A percentile compares a stretch with the other conserved stretches of the same genome.
These are phyloP conservation scores for Scopulariopsis brevicaulis DNA, from an alignment of 2,329 filamentous ascomycete genomes.

Conservation along the genomic window DNA sequence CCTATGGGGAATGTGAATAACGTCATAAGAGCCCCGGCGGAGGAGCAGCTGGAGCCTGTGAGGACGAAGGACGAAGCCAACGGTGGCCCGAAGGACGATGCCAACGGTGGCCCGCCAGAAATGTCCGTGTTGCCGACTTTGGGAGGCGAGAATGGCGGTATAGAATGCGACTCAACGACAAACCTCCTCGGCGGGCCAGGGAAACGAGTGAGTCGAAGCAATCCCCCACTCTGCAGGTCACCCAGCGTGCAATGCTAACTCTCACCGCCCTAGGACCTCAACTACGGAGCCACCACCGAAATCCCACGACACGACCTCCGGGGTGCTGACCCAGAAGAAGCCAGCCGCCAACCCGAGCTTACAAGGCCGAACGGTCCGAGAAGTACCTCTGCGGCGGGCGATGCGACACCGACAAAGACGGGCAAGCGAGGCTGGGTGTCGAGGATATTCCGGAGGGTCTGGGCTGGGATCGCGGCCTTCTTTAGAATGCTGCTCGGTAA, in stretches of 20 bases:
- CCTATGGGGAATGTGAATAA: constrained; percentile 36
- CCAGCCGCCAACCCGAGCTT: background rate
- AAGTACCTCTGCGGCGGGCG: background rate
- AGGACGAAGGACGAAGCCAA: background rate
- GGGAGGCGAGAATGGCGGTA: background rate
- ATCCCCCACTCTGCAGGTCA: background rate
- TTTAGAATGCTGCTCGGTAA: background rate
- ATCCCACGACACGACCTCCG: background rate
- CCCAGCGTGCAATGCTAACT: background rate
- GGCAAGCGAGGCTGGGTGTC: background rate
- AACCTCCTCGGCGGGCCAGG: background rate
- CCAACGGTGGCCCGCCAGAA: background rate
- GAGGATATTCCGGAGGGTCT: constrained; percentile 1
- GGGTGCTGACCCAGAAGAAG: background rate
- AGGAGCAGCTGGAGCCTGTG: background rate
- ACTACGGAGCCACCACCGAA: background rate
- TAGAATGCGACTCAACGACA: background rate
- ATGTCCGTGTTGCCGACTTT: background rate
- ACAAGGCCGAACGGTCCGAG: background rate
- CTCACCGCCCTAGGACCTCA: background rate
- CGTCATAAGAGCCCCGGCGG: constrained; percentile 17
- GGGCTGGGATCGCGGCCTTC: background rate
- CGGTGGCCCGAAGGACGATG: background rate
- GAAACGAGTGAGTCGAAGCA: background rate
- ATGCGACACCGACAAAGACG: background rate